Conservation (phyloP, 2,329 filamentous ascomycete species). For the Anisogramma anomala region DNA sequence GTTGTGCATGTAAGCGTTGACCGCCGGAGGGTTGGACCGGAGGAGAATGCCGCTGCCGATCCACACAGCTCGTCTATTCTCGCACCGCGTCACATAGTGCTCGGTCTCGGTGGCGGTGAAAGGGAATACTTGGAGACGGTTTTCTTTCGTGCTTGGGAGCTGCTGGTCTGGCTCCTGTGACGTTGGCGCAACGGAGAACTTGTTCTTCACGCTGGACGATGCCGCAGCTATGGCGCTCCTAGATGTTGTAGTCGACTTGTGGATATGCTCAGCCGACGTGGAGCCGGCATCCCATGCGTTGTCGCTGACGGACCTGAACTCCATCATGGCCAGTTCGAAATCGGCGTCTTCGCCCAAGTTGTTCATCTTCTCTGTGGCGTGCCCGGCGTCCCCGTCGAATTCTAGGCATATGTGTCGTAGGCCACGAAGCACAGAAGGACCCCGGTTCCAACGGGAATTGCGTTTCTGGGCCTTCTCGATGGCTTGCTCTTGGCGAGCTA, state of each 20-base stretch:
- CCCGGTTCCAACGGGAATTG: slow-evolving; percentile 24
- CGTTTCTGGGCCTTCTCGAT: slow-evolving; percentile 24
- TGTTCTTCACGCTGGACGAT: not conserved
- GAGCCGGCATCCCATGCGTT: slow-evolving; percentile 18
- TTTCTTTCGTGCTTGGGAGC: not conserved
- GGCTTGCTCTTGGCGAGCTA: slow-evolving; percentile 36
- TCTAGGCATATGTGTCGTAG: slow-evolving; percentile 44
- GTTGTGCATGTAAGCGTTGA: slow-evolving; percentile 38
- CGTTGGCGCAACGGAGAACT: too few species aligned
- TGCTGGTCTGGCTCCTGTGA: not conserved
- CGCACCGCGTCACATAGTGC: slow-evolving; percentile 16
- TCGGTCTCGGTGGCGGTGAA: slow-evolving; percentile 6
- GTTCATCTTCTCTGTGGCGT: slow-evolving; percentile 26
- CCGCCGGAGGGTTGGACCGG: slow-evolving; percentile 22
- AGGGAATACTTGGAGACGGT: not conserved
- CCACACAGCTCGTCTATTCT: slow-evolving; percentile 33
- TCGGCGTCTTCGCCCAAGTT: slow-evolving; percentile 21
- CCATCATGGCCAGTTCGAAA: slow-evolving; percentile 26
- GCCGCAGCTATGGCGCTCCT: not conserved
- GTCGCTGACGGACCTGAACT: slow-evolving; percentile 37
- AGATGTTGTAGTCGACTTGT: not conserved
- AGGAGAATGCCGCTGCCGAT: slow-evolving; percentile 28
- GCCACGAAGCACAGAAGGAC: slow-evolving; percentile 35
- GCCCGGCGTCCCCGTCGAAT: slow-evolving; percentile 35
- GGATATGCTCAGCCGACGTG: not conserved